These are phyloP conservation scores for Chaetomium sp. DNA, from an alignment of 2,329 filamentous ascomycete genomes.

Conservation along the genomic window DNA sequence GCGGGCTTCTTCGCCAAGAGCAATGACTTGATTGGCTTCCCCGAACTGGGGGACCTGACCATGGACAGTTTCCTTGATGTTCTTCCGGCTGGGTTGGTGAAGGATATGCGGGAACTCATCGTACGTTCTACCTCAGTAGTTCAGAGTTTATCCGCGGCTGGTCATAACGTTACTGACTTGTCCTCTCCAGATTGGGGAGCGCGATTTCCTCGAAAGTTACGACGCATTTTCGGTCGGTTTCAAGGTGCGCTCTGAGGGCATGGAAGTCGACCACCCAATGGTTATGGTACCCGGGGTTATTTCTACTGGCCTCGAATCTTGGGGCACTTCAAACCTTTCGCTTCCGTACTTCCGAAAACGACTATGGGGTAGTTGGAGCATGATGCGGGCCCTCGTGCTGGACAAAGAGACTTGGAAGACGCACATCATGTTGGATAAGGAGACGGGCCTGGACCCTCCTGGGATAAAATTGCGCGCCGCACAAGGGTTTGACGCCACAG, in stretches of 20 bases:
- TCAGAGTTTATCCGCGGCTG: not conserved
- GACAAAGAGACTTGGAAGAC: constrained; percentile 94
- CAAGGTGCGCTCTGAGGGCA: constrained; percentile 72
- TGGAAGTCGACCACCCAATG: constrained; percentile 76
- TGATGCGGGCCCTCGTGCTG: constrained; percentile 91
- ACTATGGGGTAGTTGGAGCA: constrained; percentile 96
- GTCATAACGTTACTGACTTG: constrained; percentile 8
- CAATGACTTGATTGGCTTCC: constrained; percentile 82
- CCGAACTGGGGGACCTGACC: constrained; percentile 63
- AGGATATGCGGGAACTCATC: constrained; percentile 78
- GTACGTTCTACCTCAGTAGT: constrained; percentile 36
- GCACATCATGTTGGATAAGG: constrained; percentile 93
- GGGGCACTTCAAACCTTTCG: constrained; percentile 82
- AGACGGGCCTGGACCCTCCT: constrained; percentile 84
- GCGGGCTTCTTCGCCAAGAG: constrained; percentile 85
- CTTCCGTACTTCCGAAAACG: constrained; percentile 89
- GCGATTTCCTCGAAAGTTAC: constrained; percentile 75
- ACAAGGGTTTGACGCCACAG: constrained; percentile 94
- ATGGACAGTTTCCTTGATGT: constrained; percentile 83
- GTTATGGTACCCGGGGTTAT: constrained; percentile 98
- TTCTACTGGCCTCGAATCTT: constrained; percentile 92
- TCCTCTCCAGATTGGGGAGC: constrained; percentile 64
- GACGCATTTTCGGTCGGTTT: constrained; percentile 90
- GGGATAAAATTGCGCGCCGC: constrained; percentile 85
- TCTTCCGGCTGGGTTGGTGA: constrained; percentile 76